Conservation (phyloP, 176 grass and related monocot genomes). For the Rhipidocladum racemiflorum region DNA sequence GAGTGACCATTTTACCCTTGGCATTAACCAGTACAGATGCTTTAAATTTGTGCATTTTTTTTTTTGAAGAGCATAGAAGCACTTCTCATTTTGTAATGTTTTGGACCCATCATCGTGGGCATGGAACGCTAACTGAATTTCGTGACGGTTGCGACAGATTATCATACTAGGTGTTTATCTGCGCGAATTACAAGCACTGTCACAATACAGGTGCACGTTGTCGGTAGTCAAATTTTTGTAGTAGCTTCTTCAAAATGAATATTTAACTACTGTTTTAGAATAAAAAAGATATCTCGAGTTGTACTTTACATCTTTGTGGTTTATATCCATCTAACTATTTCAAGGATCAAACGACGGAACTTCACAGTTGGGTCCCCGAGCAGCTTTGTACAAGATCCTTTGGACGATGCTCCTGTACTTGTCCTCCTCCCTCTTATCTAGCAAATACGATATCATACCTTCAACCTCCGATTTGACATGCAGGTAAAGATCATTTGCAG, state of each 20-base stretch:
- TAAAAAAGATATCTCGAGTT: background rate
- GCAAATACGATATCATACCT: slow-evolving; percentile 44
- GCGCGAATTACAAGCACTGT: too few species aligned
- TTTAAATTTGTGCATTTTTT: too few species aligned
- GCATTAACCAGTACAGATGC: too few species aligned
- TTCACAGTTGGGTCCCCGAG: slow-evolving; percentile 30
- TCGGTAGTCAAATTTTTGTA: too few species aligned
- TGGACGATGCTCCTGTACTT: slow-evolving; percentile 48
- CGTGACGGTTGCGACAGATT: too few species aligned
- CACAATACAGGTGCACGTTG: too few species aligned
- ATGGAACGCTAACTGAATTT: too few species aligned
- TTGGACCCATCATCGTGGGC: too few species aligned
- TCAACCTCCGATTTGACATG: slow-evolving; percentile 68
- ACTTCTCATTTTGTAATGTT: too few species aligned
- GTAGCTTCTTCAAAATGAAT: background rate
- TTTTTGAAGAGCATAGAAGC: too few species aligned
- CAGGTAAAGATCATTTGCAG: slow-evolving; percentile 41
- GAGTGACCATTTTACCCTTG: too few species aligned
- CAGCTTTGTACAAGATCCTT: slow-evolving; percentile 39
- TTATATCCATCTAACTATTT: background rate
- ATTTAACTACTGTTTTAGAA: background rate
- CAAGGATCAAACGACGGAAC: slow-evolving; percentile 62
- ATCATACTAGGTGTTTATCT: too few species aligned
- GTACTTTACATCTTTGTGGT: background rate
- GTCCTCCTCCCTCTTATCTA: slow-evolving; percentile 64